Base-by-base conservation (phyloP, 75 land plant species). In the Cryptomeria japonica region DNA sequence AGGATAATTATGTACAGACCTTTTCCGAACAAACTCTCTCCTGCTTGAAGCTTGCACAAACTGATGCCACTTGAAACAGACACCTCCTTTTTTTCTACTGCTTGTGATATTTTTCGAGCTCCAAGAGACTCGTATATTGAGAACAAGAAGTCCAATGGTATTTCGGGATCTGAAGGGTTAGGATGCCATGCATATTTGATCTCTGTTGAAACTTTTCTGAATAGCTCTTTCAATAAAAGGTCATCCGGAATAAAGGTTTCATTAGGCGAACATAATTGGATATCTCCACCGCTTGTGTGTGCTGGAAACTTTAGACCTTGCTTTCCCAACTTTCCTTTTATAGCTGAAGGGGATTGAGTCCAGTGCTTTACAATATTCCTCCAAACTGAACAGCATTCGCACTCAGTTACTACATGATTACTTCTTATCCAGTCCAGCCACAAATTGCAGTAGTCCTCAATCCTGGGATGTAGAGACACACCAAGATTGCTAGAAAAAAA, bases 231-330 rank as follows among this genome's bases (percentile, higher is more conserved):
- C 82, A 94, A 72, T 14, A 38, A 73, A n/a, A 92, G 88, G 80
- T 94, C 95, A 86, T 94, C 93, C 5, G 90, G 88, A 58, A 94
- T 89, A 64, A 94, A 91, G n/a, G 89, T 91, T 85, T 92, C 92
- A 31, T 80, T 31, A 80, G 89, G 91, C 76, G 89, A 39, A 19
- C 73, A 9, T 36, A 94, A 41, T 36, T 47, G 2, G 42, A 94
- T 77, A 37, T 70, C 88, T 70, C 68, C 87, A 41, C 53, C 64
- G 15, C 83, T 85, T 38, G 86, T 85, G 4, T 31, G 5, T 1
- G 78, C 89, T 10, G 93, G 94, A 25, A 93, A 47, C 49, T 86
- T 90, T 1, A 39, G 10, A 15, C 79, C 5, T n/a, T 10, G 36
- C 0, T 84, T 87, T 22, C 53, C 28, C 16, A 92, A 89, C n/a